phyloP scores from a whole-genome alignment of 2,329 filamentous ascomycete genomes.

The Cladorrhinum sp. region DNA sequence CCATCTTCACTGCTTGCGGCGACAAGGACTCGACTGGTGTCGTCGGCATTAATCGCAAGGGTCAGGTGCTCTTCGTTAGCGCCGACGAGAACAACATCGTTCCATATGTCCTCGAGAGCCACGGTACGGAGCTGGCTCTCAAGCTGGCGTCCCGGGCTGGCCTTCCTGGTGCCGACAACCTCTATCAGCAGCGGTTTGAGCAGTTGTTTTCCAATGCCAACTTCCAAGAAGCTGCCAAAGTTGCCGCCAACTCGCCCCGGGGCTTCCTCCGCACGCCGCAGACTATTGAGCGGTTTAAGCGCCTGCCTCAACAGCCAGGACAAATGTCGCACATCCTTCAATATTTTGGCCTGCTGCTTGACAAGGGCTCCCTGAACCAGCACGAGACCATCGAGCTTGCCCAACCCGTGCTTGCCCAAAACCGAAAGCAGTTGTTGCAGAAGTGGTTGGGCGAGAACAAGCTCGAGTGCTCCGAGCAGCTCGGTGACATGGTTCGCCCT shows the following conservation, averaged over 20 bases:
- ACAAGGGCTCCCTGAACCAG: conserved; percentile 89
- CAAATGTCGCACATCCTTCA: conserved; percentile 93
- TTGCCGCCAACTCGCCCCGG: conserved; percentile 92
- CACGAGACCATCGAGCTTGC: conserved; percentile 94
- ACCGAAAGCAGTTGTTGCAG: conserved; percentile 90
- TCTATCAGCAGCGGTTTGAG: conserved; percentile 92
- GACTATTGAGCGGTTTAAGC: conserved; percentile 96
- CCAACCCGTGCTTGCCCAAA: conserved; percentile 86
- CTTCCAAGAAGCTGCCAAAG: conserved; percentile 86
- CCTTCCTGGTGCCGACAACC: conserved; percentile 86
- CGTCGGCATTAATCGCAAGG: conserved; percentile 94
- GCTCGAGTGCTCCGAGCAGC: conserved; percentile 90
- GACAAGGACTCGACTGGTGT: conserved; percentile 85
- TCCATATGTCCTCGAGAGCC: conserved; percentile 93
- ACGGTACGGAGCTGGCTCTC: conserved; percentile 89
- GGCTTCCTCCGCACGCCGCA: conserved; percentile 92
- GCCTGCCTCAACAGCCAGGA: conserved; percentile 71
- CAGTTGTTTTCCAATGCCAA: conserved; percentile 76
- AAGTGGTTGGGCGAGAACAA: conserved; percentile 98
- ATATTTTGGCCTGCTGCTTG: conserved; percentile 95
- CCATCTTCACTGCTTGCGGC: conserved; percentile 89
- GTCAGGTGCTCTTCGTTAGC: conserved; percentile 90
- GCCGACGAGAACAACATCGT: conserved; percentile 91
- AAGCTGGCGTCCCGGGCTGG: conserved; percentile 94
- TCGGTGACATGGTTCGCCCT: conserved; percentile 88